These are phyloP conservation scores for Venturia carpophila DNA, from an alignment of 2,329 filamentous ascomycete genomes.

Conservation along the genomic window DNA sequence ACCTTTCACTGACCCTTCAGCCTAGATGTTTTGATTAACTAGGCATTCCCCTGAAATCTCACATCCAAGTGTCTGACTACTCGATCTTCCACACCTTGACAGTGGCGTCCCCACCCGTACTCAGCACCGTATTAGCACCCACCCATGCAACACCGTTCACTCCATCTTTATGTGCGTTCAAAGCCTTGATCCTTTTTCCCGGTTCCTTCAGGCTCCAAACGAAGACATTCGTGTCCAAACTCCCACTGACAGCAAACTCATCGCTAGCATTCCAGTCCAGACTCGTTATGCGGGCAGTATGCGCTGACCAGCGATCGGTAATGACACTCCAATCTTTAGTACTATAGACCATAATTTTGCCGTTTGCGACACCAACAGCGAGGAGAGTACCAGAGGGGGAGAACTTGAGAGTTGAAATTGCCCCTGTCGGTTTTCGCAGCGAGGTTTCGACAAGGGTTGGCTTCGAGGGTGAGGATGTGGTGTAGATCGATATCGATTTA, in stretches of 20 bases:
- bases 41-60: no score
- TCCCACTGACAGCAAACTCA: conserved; percentile 74
- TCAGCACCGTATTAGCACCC: conserved; percentile 57
- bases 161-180: conserved; percentile 92
- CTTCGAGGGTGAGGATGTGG: conserved; percentile 45
- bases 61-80: not conserved
- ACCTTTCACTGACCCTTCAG: no score
- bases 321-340: conserved; percentile 60
- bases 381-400: conserved; percentile 68
- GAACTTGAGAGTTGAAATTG: conserved; percentile 75
- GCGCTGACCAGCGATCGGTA: conserved; percentile 70
- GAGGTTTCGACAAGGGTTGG: conserved; percentile 44
- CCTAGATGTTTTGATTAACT: no score
- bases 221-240: conserved; percentile 83
- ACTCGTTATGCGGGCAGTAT: conserved; percentile 59
- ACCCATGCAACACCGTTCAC: conserved; percentile 84
- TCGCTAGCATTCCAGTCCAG: conserved; percentile 72
- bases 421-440: conserved; percentile 60
- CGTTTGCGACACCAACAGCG: conserved; percentile 73
- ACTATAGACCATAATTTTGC: conserved; percentile 80
- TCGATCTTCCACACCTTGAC: conserved; percentile 69
- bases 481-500: conserved; percentile 69
- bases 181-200: conserved; percentile 71
- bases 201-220: conserved; percentile 84
- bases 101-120: conserved; percentile 76